A percentile compares a stretch with the other conserved stretches of the same genome.
phyloP scores from a whole-genome alignment of 306 rosid species.

The Dryas octopetala region DNA sequence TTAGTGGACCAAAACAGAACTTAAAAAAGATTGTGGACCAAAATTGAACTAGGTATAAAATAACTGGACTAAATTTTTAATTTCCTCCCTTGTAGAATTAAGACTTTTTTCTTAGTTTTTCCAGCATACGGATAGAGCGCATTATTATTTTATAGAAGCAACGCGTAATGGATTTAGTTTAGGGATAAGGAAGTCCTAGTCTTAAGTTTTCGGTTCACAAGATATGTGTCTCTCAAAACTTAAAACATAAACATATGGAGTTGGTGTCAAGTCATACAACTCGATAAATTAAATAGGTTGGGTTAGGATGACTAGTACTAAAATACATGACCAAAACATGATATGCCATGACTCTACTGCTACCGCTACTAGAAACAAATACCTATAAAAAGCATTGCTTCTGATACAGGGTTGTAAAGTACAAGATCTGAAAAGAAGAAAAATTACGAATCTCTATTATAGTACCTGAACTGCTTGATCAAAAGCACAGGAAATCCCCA shows the following conservation, averaged over 20 bases:
- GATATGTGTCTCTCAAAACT: not conserved
- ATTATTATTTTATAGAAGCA: not conserved
- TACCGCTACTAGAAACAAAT: not conserved
- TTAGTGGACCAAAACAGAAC: no score
- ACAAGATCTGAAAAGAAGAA: not conserved
- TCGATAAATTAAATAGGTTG: not conserved
- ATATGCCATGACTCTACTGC: not conserved
- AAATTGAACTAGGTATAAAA: no score
- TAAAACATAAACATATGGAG: not conserved
- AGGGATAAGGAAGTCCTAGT: not conserved
- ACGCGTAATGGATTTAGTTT: not conserved
- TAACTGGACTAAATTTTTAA: no score
- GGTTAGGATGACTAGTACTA: not conserved
- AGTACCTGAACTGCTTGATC: slow-evolving; percentile 81
- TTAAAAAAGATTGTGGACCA: no score
- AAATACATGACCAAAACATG: not conserved
- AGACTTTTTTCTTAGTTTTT: not conserved
- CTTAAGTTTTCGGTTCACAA: not conserved
- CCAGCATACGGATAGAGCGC: not conserved
- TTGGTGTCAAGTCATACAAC: not conserved
- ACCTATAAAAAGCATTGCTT: not conserved
- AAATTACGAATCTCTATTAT: not conserved
- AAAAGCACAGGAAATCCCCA: slow-evolving; percentile 85
- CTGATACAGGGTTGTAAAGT: not conserved
- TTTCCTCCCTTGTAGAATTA: not conserved